These are phyloP conservation scores for Alternaria burnsii DNA, from an alignment of 2,329 filamentous ascomycete genomes.

Conservation along the genomic window DNA sequence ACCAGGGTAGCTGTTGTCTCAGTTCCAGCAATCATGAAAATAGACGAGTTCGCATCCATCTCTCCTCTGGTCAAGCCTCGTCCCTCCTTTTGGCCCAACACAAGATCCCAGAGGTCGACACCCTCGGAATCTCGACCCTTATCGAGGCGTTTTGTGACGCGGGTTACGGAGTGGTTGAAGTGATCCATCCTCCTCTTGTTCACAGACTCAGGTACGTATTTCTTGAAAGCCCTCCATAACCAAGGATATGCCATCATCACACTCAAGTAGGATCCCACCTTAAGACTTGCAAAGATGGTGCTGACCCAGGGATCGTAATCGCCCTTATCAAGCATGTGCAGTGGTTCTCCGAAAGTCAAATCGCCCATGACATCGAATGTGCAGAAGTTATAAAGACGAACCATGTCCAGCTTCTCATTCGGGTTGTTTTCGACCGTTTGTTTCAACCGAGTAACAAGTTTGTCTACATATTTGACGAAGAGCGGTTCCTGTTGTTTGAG, in stretches of 20 bases:
- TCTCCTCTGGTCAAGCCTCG: constrained; percentile 41
- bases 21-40: constrained; percentile 56
- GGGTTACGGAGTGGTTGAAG: constrained; percentile 29
- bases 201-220: constrained; percentile 8
- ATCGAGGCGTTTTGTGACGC: constrained; percentile 43
- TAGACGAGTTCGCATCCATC: constrained; percentile 49
- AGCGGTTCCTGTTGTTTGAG: constrained; percentile 53
- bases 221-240: constrained; percentile 15
- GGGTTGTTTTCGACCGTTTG: constrained; percentile 37
- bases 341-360: constrained; percentile 42
- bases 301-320: constrained; percentile 34
- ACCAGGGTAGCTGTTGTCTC: constrained; percentile 57
- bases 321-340: constrained; percentile 40
- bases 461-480: constrained; percentile 52
- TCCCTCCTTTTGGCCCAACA: constrained; percentile 46
- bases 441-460: constrained; percentile 51
- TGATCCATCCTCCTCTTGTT: constrained; percentile 26
- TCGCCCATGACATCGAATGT: constrained; percentile 49
- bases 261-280: constrained; percentile 8
- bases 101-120: constrained; percentile 53
- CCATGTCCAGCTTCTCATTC: constrained; percentile 45
- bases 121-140: constrained; percentile 34
- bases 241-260: constrained; percentile 22
- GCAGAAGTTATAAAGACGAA: constrained; percentile 45
- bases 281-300: constrained; percentile 38